Conservation (phyloP, 257 asterid species). For the Solanum phureja region DNA sequence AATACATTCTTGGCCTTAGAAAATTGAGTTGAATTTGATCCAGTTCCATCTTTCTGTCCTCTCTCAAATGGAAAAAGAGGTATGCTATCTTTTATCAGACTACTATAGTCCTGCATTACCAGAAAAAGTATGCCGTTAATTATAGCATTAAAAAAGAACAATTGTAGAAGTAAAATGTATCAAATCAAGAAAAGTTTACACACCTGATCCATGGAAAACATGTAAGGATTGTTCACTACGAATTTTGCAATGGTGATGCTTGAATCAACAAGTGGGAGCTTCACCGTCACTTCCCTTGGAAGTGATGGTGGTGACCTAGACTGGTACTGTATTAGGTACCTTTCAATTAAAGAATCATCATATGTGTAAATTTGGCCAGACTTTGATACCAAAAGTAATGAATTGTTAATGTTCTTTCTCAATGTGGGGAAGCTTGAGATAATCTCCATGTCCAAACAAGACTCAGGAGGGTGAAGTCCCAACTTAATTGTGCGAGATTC, state of each 20-base stretch:
- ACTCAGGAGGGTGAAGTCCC: slow-evolving; percentile 58
- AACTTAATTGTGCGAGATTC: slow-evolving; percentile 77
- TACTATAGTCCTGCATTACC: slow-evolving; percentile 42
- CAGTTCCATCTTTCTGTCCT: slow-evolving; percentile 49
- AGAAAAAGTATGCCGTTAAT: neutral
- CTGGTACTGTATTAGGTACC: slow-evolving; percentile 61
- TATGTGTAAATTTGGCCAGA: slow-evolving; percentile 53
- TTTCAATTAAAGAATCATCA: slow-evolving; percentile 61
- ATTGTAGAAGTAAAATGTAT: neutral
- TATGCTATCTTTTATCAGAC: slow-evolving; percentile 35
- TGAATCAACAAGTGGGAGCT: slow-evolving; percentile 75
- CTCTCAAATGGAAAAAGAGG: slow-evolving; percentile 62
- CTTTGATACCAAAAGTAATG: slow-evolving; percentile 63
- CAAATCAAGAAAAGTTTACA: neutral
- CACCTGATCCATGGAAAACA: slow-evolving; percentile 53
- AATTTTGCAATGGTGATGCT: slow-evolving; percentile 53
- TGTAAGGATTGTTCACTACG: slow-evolving; percentile 43
- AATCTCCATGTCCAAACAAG: slow-evolving; percentile 57
- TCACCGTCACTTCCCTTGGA: slow-evolving; percentile 55
- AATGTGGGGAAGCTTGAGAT: slow-evolving; percentile 40
- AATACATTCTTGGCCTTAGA: slow-evolving; percentile 59
- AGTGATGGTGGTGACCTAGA: slow-evolving; percentile 71
- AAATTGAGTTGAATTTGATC: slow-evolving; percentile 39
- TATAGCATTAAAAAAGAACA: neutral
- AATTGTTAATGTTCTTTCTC: slow-evolving; percentile 37